Evolutionary conservation across 768 basidiomycete species (phyloP), one percentile per base, ranked within the genome.

Genomic region (Lentinula aciculospora): DNA sequence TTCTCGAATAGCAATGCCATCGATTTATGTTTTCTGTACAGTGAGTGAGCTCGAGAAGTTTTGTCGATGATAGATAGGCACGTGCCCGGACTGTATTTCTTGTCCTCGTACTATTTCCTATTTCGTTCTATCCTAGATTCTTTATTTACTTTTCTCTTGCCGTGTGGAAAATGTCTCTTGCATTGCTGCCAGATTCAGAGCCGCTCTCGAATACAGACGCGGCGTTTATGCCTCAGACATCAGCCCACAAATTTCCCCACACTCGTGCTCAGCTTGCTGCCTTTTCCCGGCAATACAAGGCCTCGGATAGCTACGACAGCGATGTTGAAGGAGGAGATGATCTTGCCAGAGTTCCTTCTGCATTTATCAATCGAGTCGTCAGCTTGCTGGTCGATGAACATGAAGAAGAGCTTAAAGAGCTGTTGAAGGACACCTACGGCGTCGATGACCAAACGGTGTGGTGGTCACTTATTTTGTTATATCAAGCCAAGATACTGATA

Each of bases 331-430:
- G 64, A 17, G 85, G 64, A n/a, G 85, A 87, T 45, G 75, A 76
- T 48, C 70, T 71, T 46, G 74, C 73, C 57, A 72, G 74, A 31
- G 83, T 93, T 44, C 81, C 78, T 42, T 76, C 83, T 4, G 72
- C 76, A 34, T 71, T 94, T 8, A 81, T 95, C n/a, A 81, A 77
- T 65, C 77, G 78, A 65, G 87, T 95, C 3, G 88, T 89, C 25
- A 73, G 75, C 2, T 73, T 92, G 53, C 81, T 97, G 37, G 82
- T 81, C 29, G 83, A 86, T 53, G 94, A 98, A 71, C 83, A 88
- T 58, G 94, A 94, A 71, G 94, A 96, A 56, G 84, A 85, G 48
- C 84, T 96, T 66, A 94, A 95, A 72, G 64, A 69, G 0, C 65
- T 93, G 34, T 78, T 97, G 58, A 89, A 84, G 71, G 78, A 79